These are phyloP conservation scores for Rhizophagus clarus DNA, from an alignment of 192 early-diverging fungal genomes.

Conservation along the genomic window DNA sequence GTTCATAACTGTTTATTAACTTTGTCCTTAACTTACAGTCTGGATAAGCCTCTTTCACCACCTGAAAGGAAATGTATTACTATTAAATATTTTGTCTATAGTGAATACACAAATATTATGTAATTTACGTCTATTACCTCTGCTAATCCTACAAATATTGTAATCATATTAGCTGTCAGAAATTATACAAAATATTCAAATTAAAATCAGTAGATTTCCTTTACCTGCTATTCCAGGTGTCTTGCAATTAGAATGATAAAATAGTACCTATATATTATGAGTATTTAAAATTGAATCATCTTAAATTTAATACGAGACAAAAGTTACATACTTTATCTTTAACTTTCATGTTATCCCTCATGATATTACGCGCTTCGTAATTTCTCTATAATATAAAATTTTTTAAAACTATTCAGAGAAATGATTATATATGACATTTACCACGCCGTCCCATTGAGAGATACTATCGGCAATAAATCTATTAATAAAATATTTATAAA, in stretches of 20 bases:
- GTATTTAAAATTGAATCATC: too few species aligned
- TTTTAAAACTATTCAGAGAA: too few species aligned
- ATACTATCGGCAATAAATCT: neutral
- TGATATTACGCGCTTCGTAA: slow-evolving; percentile 80
- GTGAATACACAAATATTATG: too few species aligned
- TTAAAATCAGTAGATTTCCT: slow-evolving; percentile 28
- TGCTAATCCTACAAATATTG: neutral
- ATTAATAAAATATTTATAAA: neutral
- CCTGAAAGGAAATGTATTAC: neutral
- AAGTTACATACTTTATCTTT: slow-evolving; percentile 49
- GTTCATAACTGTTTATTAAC: neutral
- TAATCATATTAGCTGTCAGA: neutral
- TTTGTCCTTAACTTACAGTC: slow-evolving; percentile 46
- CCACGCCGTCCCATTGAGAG: neutral
- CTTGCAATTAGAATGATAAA: slow-evolving; percentile 90
- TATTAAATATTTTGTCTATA: too few species aligned
- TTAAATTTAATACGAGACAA: too few species aligned
- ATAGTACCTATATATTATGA: slow-evolving; percentile 48
- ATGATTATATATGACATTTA: neutral
- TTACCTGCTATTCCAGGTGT: slow-evolving; percentile 78
- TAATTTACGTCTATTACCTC: neutral
- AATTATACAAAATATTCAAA: neutral
- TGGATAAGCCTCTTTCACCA: slow-evolving; percentile 70
- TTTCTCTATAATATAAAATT: slow-evolving; percentile 60
- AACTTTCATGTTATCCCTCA: slow-evolving; percentile 75